These are phyloP conservation scores for Pyricularia pennisetigena DNA, from an alignment of 2,329 filamentous ascomycete species.

Conservation along the genomic window DNA sequence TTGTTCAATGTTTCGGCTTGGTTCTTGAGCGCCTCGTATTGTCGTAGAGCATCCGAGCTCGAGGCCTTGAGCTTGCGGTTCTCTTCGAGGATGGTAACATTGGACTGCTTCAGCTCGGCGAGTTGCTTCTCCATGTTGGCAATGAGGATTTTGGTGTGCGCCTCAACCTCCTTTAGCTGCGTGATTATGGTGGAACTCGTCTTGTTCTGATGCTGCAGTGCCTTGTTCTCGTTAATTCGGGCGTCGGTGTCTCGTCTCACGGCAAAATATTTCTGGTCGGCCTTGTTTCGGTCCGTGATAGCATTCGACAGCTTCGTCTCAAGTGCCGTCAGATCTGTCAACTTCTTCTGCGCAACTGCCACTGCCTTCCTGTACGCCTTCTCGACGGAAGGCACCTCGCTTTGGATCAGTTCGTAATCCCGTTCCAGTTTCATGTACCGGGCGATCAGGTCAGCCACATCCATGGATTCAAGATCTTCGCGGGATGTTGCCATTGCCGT, in stretches of 20 bases:
- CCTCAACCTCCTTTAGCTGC: slow-evolving; percentile 84
- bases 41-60: slow-evolving; percentile 58
- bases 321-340: slow-evolving; percentile 62
- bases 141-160: slow-evolving; percentile 63
- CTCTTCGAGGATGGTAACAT: slow-evolving; percentile 60
- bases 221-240: slow-evolving; percentile 68
- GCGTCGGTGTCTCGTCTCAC: slow-evolving; percentile 91
- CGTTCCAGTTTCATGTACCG: slow-evolving; percentile 68
- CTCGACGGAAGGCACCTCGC: slow-evolving; percentile 82
- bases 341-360: slow-evolving; percentile 75
- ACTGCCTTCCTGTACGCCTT: slow-evolving; percentile 86
- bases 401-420: slow-evolving; percentile 75
- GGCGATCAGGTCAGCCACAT: slow-evolving; percentile 60
- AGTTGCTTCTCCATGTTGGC: slow-evolving; percentile 87
- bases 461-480: slow-evolving; percentile 46
- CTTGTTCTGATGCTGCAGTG: slow-evolving; percentile 69
- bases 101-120: slow-evolving; percentile 69
- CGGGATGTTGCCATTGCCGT: slow-evolving; percentile 32
- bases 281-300: slow-evolving; percentile 85
- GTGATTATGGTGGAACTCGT: slow-evolving; percentile 92
- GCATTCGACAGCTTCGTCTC: slow-evolving; percentile 71
- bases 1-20: slow-evolving; percentile 71
- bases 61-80: slow-evolving; percentile 67
- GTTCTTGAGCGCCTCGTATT: slow-evolving; percentile 60
- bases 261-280: slow-evolving; percentile 95